Percentiles rank a stretch among this genome's conserved stretches.
phyloP scores from a whole-genome alignment of 2,329 filamentous ascomycete species.

The Diaporthe velutina region DNA sequence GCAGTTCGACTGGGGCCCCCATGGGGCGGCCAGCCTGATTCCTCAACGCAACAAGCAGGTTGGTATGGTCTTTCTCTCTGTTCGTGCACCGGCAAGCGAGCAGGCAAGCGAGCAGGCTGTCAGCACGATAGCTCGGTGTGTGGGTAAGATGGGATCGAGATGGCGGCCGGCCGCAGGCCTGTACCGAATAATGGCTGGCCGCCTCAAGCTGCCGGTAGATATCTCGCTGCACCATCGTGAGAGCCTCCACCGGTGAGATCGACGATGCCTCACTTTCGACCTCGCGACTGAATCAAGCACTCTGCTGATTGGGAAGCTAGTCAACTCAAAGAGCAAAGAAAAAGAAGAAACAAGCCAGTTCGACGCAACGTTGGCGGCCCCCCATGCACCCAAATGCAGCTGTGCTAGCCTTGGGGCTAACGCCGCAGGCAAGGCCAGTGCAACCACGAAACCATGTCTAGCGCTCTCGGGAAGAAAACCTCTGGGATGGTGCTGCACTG shows the following conservation, averaged over 20 bases:
- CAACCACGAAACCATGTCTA: constrained; percentile 15
- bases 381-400: background rate
- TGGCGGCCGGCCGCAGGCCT: background rate
- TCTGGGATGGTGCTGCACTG: background rate
- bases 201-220: background rate
- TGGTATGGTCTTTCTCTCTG: background rate
- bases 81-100: background rate
- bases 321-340: background rate
- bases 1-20: constrained; percentile 1
- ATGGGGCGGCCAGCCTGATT: background rate
- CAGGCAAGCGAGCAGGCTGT: background rate
- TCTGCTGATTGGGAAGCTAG: background rate
- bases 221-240: constrained; percentile 9
- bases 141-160: constrained; percentile 22
- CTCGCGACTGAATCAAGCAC: background rate
- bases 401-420: constrained; percentile 8
- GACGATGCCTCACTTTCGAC: constrained; percentile 10
- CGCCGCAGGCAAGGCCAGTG: constrained; percentile 5
- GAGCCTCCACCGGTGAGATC: background rate
- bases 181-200: background rate
- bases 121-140: background rate
- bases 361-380: constrained; percentile 15
- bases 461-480: constrained; percentile 12
- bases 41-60: background rate
- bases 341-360: background rate